Base-by-base conservation (phyloP, 2,329 filamentous ascomycete genomes). In the Fusarium metavorans region DNA sequence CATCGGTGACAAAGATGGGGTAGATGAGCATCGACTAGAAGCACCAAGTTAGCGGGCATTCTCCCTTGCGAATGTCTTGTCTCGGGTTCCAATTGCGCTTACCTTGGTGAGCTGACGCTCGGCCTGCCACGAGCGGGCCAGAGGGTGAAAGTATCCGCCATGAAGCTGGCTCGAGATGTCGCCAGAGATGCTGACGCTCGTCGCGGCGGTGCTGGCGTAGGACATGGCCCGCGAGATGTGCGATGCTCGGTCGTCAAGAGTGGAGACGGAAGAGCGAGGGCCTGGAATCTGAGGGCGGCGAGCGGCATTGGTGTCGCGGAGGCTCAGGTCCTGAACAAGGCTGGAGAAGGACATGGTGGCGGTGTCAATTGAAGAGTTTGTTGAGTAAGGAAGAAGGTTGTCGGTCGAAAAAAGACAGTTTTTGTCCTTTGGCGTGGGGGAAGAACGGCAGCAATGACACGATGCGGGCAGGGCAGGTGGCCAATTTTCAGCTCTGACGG, bases 1-100 rank as follows among this genome's bases (percentile, higher is more conserved):
- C 91, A 84, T 99, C 97, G 79, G 97, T 97, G 75, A 99, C 91
- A 87, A 99, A 99, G 76, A 99, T 89, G 14, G 97, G 97, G 85
- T 97, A 98, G 80, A 99, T 98, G 80, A 99, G 92, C 97, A 98
- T 98, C 41, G 95, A 97, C 95, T 98, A 79, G 11, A 70, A 23
- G 10, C 50, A 37, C 4, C 8, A 43, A 34, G 70, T 79, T 70
- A 79, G 74, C 59, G 34, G 63, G 32, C 13, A 27, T 56, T 48
- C 63, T 35, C 27, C 37, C 39, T 45, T 20, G 32, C 41, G 6
- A 25, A 54, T 54, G 48, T 54, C 48, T 20, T 20, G 27, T 56
- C 16, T 8, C 34, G 18, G 32, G 45, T 16, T 45, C 61, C 39
- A 57, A 41, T 64, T 50, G 35, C 13, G 79, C 87, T 66, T 77